Percentiles rank a stretch among this genome's conserved stretches.
Evolutionary conservation across 2,329 filamentous ascomycete species (phyloP).

Genomic region (Penicillium digitatum): DNA sequence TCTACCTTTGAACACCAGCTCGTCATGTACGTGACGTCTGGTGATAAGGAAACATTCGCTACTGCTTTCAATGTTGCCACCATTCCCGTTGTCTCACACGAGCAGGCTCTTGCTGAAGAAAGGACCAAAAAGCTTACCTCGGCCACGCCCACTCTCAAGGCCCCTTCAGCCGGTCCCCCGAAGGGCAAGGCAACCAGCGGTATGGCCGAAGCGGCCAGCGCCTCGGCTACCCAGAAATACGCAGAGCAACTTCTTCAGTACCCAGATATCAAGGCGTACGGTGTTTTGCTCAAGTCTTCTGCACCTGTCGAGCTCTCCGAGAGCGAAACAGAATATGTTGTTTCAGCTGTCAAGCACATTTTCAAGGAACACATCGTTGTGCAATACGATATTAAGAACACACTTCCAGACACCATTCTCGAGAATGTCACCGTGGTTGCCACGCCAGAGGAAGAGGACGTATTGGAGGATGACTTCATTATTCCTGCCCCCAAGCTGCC

Average conservation of each 20-base stretch:
- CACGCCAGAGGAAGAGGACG: conserved; percentile 72
- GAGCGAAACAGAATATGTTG: conserved; percentile 95
- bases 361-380: conserved; percentile 96
- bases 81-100: conserved; percentile 88
- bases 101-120: conserved; percentile 94
- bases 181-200: conserved; percentile 64
- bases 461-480: conserved; percentile 80
- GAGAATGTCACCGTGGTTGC: conserved; percentile 84
- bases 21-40: conserved; percentile 93
- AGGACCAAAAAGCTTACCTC: conserved; percentile 95
- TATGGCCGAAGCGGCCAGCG: conserved; percentile 70
- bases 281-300: conserved; percentile 87
- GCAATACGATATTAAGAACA: conserved; percentile 98
- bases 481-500: conserved; percentile 78
- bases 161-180: conserved; percentile 72
- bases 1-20: conserved; percentile 95
- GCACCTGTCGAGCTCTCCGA: conserved; percentile 84
- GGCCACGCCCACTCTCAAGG: conserved; percentile 87
- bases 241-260: conserved; percentile 81
- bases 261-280: conserved; percentile 86
- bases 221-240: conserved; percentile 81
- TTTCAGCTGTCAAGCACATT: conserved; percentile 89
- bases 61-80: conserved; percentile 84
- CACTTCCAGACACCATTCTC: conserved; percentile 80
- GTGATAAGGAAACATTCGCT: conserved; percentile 79